These are phyloP conservation scores for Tulasnella sp. DNA, from an alignment of 768 basidiomycete species.

Conservation along the genomic window DNA sequence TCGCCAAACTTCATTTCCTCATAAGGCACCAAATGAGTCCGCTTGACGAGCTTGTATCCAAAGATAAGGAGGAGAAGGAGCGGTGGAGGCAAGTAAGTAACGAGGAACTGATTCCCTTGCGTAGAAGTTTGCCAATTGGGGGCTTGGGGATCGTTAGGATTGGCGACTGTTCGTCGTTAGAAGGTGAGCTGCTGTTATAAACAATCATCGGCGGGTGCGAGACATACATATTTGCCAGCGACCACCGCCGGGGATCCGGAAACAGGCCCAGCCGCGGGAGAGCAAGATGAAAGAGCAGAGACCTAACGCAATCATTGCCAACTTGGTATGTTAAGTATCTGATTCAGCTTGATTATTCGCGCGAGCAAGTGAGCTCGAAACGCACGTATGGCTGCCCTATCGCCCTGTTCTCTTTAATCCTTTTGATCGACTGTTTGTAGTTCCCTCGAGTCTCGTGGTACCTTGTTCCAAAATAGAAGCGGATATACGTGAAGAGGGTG, in stretches of 20 bases:
- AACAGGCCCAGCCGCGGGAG: conserved; percentile 18
- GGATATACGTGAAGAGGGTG: conserved; percentile 10
- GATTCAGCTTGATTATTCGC: neutral
- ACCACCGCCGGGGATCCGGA: neutral
- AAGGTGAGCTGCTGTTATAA: too few relatives aligned
- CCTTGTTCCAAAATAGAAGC: conserved; percentile 3
- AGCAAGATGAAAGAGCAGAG: conserved; percentile 17
- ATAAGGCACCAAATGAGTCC: neutral
- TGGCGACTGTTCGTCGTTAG: too few relatives aligned
- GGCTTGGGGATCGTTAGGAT: too few relatives aligned
- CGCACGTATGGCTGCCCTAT: conserved; percentile 13
- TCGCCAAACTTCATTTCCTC: conserved; percentile 16
- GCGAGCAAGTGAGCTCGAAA: neutral
- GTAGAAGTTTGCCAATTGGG: neutral
- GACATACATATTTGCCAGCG: neutral
- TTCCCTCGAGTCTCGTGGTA: neutral
- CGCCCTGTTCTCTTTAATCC: neutral
- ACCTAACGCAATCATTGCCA: conserved; percentile 15
- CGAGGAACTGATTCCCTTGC: conserved; percentile 10
- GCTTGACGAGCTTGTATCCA: conserved; percentile 20
- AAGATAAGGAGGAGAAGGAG: conserved; percentile 18
- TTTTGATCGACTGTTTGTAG: neutral
- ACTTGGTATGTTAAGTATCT: neutral
- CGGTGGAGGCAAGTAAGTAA: conserved; percentile 14
- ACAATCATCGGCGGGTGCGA: neutral